Evolutionary conservation across 202 grass and related monocot species (phyloP).

Genomic region (Schoenoplectus triqueter): DNA sequence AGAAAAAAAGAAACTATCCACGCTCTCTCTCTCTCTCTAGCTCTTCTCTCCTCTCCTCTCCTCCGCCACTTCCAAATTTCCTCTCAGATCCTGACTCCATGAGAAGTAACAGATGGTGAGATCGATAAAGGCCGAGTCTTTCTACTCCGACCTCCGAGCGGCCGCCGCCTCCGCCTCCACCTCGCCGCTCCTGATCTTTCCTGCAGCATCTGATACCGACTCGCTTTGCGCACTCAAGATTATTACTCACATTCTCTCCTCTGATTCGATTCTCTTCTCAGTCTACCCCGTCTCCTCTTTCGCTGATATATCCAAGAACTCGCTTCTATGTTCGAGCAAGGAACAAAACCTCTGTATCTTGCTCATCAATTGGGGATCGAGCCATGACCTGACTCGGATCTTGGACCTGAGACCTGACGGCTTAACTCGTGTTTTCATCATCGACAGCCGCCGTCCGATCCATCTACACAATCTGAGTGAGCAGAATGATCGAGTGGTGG

Average conservation of each 20-base stretch:
- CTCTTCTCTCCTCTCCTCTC: not conserved
- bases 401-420: constrained; percentile 42
- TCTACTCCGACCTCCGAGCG: constrained; percentile 64
- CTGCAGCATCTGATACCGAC: constrained; percentile 78
- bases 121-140: constrained; percentile 32
- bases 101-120: not conserved
- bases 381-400: constrained; percentile 57
- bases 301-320: constrained; percentile 39
- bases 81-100: constrained; percentile 29
- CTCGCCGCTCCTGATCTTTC: constrained; percentile 84
- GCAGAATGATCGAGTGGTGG: constrained; percentile 66
- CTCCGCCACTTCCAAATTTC: not conserved
- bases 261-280: constrained; percentile 85
- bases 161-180: constrained; percentile 34
- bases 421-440: constrained; percentile 49
- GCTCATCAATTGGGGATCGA: constrained; percentile 87
- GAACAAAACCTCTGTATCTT: constrained; percentile 53
- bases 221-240: constrained; percentile 78
- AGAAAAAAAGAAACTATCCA: not conserved
- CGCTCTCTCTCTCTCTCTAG: not conserved
- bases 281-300: constrained; percentile 77
- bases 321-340: constrained; percentile 39
- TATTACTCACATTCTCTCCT: constrained; percentile 69
- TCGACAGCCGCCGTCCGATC: constrained; percentile 80
- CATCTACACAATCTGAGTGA: constrained; percentile 86